Evolutionary conservation across 2,329 filamentous ascomycete genomes (phyloP).

Genomic region (Curvularia hawaiiensis): DNA sequence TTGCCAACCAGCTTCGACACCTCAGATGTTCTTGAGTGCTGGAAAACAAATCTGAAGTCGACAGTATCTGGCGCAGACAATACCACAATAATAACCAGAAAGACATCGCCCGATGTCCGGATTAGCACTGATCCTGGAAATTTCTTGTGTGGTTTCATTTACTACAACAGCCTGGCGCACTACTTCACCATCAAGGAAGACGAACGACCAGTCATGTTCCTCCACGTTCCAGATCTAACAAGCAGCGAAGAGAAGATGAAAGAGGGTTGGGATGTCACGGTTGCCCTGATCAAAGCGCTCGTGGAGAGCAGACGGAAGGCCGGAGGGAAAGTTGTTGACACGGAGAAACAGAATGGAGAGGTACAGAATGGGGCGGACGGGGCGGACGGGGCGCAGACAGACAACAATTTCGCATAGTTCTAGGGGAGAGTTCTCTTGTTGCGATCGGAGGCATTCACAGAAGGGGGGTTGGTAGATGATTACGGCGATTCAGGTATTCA

Average conservation of each 20-base stretch:
- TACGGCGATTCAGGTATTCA: background rate
- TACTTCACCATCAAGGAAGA: constrained; percentile 28
- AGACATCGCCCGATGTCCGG: constrained; percentile 31
- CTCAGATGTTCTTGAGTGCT: constrained; percentile 38
- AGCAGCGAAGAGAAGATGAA: constrained; percentile 31
- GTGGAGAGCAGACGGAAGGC: constrained; percentile 36
- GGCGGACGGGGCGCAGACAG: constrained; percentile 2
- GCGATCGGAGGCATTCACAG: background rate
- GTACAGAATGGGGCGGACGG: background rate
- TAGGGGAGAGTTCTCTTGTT: background rate
- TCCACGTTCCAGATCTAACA: constrained; percentile 45
- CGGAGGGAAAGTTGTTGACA: constrained; percentile 21
- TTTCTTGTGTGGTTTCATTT: constrained; percentile 46
- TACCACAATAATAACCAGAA: background rate
- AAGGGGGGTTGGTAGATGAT: background rate
- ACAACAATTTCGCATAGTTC: constrained; percentile 20
- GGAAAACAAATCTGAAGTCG: constrained; percentile 27
- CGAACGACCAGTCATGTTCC: constrained; percentile 40
- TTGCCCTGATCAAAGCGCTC: constrained; percentile 43
- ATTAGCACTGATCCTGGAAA: constrained; percentile 42
- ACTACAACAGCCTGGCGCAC: constrained; percentile 43
- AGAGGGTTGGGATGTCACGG: constrained; percentile 35
- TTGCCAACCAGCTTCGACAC: constrained; percentile 42
- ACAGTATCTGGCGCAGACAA: background rate
- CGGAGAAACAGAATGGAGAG: background rate